Evolutionary conservation across 176 grass and related monocot species (phyloP).

Genomic region (Zizania latifolia): DNA sequence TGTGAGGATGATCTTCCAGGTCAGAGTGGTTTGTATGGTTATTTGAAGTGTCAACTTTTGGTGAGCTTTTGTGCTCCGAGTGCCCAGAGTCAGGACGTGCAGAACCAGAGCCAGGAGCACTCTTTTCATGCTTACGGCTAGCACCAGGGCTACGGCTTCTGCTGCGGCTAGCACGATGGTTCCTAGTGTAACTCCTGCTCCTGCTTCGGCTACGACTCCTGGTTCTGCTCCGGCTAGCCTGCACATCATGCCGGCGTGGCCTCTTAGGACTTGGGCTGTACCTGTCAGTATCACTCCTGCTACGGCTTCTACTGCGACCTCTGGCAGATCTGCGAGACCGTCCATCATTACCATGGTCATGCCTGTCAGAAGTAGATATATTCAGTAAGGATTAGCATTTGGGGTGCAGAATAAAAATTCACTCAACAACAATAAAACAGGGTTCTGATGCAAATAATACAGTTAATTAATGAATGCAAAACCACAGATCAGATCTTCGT

Average conservation of each 20-base stretch:
- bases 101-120: constrained; percentile 21
- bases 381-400: constrained; percentile 18
- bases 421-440: neutral
- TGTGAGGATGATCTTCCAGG: constrained; percentile 19
- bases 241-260: constrained; percentile 38
- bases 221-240: constrained; percentile 38
- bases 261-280: constrained; percentile 58
- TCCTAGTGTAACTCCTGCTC: constrained; percentile 47
- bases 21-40: constrained; percentile 12
- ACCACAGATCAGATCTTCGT: neutral
- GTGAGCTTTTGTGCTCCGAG: constrained; percentile 27
- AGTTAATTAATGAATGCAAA: neutral
- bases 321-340: constrained; percentile 39
- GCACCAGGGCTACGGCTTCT: constrained; percentile 49
- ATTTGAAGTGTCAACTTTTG: constrained; percentile 11
- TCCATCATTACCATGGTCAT: constrained; percentile 38
- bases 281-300: constrained; percentile 53
- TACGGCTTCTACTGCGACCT: constrained; percentile 48
- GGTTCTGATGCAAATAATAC: neutral
- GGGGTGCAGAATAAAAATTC: constrained; percentile 9
- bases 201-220: constrained; percentile 42
- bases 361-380: constrained; percentile 32
- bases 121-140: constrained; percentile 32
- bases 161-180: constrained; percentile 39
- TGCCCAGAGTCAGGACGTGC: constrained; percentile 9